Base-by-base conservation (phyloP, 306 rosid species). In the Morella rubra region DNA sequence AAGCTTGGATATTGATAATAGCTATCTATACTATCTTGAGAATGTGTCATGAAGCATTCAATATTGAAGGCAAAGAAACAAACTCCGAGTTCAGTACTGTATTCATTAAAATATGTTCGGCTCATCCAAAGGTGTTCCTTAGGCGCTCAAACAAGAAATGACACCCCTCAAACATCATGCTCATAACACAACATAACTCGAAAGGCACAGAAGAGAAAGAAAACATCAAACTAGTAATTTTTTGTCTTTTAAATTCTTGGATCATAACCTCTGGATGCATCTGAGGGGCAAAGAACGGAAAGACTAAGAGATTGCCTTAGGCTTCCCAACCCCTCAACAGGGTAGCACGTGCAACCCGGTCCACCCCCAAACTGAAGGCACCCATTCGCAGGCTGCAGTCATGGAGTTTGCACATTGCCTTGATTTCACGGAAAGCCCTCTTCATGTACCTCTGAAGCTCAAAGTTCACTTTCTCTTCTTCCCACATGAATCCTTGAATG, bases 401-500 rank as follows among this genome's bases (percentile, higher is more conserved):
- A 46, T 91, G 91, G 76, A 44, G 73, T 80, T 86, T 81, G 56
- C 96, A 91, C 96, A 89, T 84, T 69, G 82, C 69, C 80, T 91
- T 91, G 71, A 91, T 87, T 76, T 89, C 90, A 10, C 8, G 24
- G 72, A 91, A 89, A 73, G 89, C 84, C 58, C 53, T 91, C 41
- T 81, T 82, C 96, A 91, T 91, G 82, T 89, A 91, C 72, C 60
- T 87, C 69, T 89, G 83, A 49, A 89, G 87, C 81, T 89, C 92
- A 54, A 41, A 55, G 74, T 87, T 91, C 45, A 91, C 92, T 51
- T 81, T 83, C 66, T 87, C 87, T 74, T 91, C 96, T 53, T 91
- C 93, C 96, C 96, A 89, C 92, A 89, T 89, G 61, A 89, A 89
- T 60, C 93, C 96, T 87, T 91, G 96, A 77, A 91, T 91, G 52